Evolutionary conservation across 306 rosid species (phyloP), one percentile per base, ranked within the genome.

Genomic region (Sphenostylis stenocarpa): DNA sequence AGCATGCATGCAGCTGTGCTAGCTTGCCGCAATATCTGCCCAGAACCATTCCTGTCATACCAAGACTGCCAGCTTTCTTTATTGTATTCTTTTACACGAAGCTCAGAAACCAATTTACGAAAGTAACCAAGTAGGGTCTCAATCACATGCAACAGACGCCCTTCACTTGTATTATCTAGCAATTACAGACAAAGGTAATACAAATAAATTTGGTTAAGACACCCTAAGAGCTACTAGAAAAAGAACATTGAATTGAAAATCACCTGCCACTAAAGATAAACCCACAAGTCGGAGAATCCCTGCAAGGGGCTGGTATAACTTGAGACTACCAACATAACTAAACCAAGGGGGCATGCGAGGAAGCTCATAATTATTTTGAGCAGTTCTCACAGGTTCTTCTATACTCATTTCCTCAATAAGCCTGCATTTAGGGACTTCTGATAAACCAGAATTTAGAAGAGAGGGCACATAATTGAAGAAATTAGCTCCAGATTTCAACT

Each of bases 291-390:
- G 88, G 75, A 94, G 96, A 81, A 88, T 91, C 86, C 98, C 85
- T 48, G 93, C 86, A 78, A 94, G 97, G 66, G 91, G 86, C 84
- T 89, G 81, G 82, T 94, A 94, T 56, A 89, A 82, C 65, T 85
- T 92, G 34, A 8, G 77, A 83, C 91, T 88, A 47, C 98, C 96
- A 77, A 86, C 79, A 67, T 82, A 75, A 71, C 78, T 73, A 82
- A 92, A 94, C 98, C 98, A 94, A 76, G 98, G 95, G 84, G 98
- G 98, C 96, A 90, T 90, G 69, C 87, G 91, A 24, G 98, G 97
- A 80, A 94, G 91, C 75, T 84, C 89, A 48, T 81, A 86, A 43
- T 65, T 80, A 77, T 78, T 80, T 77, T 79, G 83, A 52, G 72
- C 70, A 68, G 45, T 67, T 67, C 80, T 75, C 57, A 58, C 64